These are phyloP conservation scores for Penicillium occitanis DNA, from an alignment of 2,329 filamentous ascomycete species.

Conservation along the genomic window DNA sequence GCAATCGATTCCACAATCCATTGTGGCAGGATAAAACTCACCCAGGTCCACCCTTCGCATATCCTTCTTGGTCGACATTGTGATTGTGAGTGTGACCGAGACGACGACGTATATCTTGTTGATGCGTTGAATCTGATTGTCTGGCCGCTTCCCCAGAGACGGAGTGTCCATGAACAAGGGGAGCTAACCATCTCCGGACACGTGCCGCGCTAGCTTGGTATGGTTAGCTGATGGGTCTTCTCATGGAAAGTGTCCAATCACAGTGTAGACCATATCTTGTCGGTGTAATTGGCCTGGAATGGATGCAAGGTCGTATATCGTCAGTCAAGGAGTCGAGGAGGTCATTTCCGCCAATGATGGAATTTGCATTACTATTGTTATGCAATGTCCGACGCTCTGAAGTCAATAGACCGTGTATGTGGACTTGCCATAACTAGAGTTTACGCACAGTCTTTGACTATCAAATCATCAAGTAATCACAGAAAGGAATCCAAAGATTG, in stretches of 20 bases:
- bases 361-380: neutral
- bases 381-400: too few species aligned
- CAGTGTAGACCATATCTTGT: neutral
- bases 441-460: neutral
- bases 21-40: conserved; percentile 44
- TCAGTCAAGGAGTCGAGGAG: neutral
- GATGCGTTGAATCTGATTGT: neutral
- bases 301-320: neutral
- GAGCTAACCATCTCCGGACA: conserved; percentile 16
- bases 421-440: neutral
- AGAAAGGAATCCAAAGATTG: neutral
- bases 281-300: neutral
- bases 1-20: too few species aligned
- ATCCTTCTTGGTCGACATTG: conserved; percentile 70
- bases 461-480: neutral
- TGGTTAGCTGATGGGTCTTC: neutral
- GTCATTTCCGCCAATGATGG: conserved; percentile 3
- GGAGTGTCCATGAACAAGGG: neutral
- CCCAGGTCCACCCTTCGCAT: conserved; percentile 73
- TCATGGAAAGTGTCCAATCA: neutral
- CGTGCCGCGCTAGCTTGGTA: conserved; percentile 8
- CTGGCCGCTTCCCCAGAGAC: conserved; percentile 5
- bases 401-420: neutral
- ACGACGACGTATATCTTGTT: neutral
- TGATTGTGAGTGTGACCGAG: conserved; percentile 22